Conservation (phyloP, 129 eudicot genomes). For the Chrysanthemum makinoi region DNA sequence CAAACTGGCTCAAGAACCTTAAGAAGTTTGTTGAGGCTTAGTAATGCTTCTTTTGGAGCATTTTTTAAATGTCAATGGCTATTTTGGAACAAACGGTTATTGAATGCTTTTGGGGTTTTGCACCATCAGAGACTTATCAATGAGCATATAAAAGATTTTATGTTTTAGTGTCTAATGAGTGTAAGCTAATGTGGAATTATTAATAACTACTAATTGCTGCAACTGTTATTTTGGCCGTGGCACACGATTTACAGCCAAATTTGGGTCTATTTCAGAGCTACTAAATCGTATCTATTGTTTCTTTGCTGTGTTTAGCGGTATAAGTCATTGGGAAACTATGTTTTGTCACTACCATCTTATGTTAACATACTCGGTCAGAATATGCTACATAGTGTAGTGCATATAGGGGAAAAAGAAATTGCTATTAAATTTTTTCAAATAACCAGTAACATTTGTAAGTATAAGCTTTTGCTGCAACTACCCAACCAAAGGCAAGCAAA, state of each 20-base stretch:
- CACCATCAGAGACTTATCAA: constrained; percentile 12
- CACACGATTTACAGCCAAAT: neutral
- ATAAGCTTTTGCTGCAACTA: too few species aligned
- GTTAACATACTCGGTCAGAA: too few species aligned
- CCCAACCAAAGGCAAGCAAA: too few species aligned
- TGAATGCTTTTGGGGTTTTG: constrained; percentile 23
- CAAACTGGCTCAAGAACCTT: constrained; percentile 69
- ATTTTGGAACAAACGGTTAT: constrained; percentile 6
- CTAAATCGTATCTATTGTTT: too few species aligned
- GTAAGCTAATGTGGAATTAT: constrained; percentile 18
- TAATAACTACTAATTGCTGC: neutral
- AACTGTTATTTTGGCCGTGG: neutral
- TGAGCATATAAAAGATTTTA: constrained; percentile 13
- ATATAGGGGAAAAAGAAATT: too few species aligned
- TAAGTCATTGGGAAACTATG: too few species aligned
- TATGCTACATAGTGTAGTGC: too few species aligned
- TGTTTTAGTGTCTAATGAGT: constrained; percentile 9
- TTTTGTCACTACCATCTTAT: too few species aligned
- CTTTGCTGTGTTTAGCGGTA: too few species aligned
- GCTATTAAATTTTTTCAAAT: too few species aligned
- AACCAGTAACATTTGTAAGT: too few species aligned
- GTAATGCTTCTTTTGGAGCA: neutral
- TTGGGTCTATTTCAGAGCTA: too few species aligned
- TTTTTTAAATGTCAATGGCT: neutral
- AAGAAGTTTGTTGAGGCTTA: constrained; percentile 77